Base-by-base conservation (phyloP, 2,329 filamentous ascomycete genomes). In the Aspergillus amoenus region DNA sequence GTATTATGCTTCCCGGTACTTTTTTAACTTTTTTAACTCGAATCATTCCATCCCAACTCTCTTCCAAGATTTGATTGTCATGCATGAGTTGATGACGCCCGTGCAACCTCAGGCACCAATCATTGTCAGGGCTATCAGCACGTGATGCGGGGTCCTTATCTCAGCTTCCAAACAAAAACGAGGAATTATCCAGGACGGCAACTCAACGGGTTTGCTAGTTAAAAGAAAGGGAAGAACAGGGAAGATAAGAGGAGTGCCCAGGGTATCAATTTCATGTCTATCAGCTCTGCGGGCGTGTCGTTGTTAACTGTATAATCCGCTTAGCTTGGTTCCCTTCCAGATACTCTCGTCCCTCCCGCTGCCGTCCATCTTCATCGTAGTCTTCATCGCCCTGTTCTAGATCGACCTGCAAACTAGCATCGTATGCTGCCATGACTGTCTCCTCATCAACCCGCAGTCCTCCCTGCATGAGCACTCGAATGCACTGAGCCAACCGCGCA, bases 391-490 rank as follows among this genome's bases (percentile, higher is more conserved):
- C 72, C 27, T 73, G 62, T 56, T 77, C 75, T 55, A 79, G 59
- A 53, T 78, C 78, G 44, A 93, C 79, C 67, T 95, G 90, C 2
- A 96, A 79, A 30, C 90, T 90, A 61, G 89, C 89, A 52, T 89
- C 85, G 70, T 97, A 99, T 0, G 89, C 91, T 67, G 81, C 86
- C 66, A 86, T 88, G 21, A 97, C 89, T 72, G 87, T 93, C 43
- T 94, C 91, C 76, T 97, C 93, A 66, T 97, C 94, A 27, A 99
- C 91, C 57, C 87, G 85, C 43, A 94, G 78, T 0, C 91, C 90
- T 44, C 88, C 86, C 71, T 95, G 89, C 2, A 96, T 90, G 58
- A 99, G 77, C 1, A 91, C 88, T 56, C 87, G 84, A 55, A 99
- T 89, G 56, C 94, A 89, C 21, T 90, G 90, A 37, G 89, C 83